Evolutionary conservation across 2,329 filamentous ascomycete species (phyloP).

Genomic region (Aquanectria penicillioides): DNA sequence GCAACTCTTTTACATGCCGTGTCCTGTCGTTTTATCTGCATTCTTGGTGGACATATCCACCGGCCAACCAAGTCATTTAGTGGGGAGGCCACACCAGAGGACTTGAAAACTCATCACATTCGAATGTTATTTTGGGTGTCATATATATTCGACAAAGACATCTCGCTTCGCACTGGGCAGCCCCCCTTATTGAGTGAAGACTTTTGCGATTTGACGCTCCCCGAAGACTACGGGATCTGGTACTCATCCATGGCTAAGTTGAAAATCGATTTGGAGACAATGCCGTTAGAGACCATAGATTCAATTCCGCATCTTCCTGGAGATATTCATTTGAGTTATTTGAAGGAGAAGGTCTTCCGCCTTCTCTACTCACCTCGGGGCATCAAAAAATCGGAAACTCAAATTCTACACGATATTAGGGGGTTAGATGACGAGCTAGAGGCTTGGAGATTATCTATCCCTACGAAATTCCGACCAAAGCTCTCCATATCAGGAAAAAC

Average conservation of each 20-base stretch:
- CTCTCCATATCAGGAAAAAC: constrained; percentile 50
- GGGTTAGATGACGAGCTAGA: constrained; percentile 67
- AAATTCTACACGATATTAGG: constrained; percentile 63
- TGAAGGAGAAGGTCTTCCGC: constrained; percentile 61
- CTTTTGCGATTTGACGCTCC: constrained; percentile 43
- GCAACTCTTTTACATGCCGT: constrained; percentile 56
- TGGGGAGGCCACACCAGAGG: constrained; percentile 25
- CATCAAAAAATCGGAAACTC: constrained; percentile 61
- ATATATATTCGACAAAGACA: constrained; percentile 66
- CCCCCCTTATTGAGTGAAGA: constrained; percentile 59
- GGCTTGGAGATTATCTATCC: constrained; percentile 61
- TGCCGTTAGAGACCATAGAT: too few relatives aligned
- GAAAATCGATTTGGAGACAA: background rate
- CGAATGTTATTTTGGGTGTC: constrained; percentile 64
- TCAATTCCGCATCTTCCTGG: constrained; percentile 53
- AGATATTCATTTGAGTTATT: constrained; percentile 58
- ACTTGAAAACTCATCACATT: constrained; percentile 46
- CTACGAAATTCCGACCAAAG: constrained; percentile 55
- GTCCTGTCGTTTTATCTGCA: constrained; percentile 59
- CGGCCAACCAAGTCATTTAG: constrained; percentile 21
- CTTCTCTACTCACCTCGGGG: constrained; percentile 61
- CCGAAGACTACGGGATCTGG: constrained; percentile 38
- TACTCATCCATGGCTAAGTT: constrained; percentile 24
- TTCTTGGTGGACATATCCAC: constrained; percentile 57
- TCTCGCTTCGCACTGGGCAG: constrained; percentile 62